Evolutionary conservation across 2,329 filamentous ascomycete genomes (phyloP).

Genomic region (Emergomyces pasteurianus): DNA sequence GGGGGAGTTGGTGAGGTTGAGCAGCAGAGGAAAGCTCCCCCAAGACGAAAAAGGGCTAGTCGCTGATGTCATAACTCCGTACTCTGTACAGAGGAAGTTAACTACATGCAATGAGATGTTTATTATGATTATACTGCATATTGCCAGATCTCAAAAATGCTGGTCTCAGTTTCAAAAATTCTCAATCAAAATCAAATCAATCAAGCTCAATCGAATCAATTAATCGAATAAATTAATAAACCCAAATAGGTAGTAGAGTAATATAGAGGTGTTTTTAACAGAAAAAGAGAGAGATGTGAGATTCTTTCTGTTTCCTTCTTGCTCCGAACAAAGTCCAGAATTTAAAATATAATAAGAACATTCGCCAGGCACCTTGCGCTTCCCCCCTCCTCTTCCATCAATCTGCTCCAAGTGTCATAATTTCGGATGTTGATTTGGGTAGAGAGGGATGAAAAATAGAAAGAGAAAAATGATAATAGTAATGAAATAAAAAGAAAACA

Average conservation of each 20-base stretch:
- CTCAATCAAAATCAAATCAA: neutral
- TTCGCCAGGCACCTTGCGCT: slow-evolving; percentile 24
- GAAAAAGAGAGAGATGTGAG: neutral
- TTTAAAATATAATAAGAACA: neutral
- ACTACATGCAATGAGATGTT: no score
- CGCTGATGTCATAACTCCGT: neutral
- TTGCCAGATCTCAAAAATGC: no score
- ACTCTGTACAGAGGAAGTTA: no score
- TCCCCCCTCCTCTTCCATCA: slow-evolving; percentile 10
- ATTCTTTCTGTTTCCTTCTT: neutral
- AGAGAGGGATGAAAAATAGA: slow-evolving; percentile 1
- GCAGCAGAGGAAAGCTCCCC: neutral
- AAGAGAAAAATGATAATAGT: neutral
- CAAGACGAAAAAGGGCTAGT: neutral
- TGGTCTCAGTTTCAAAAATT: neutral
- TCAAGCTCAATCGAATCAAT: neutral
- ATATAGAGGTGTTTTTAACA: neutral
- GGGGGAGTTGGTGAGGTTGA: neutral
- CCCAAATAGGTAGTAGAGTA: neutral
- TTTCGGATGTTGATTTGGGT: slow-evolving; percentile 3
- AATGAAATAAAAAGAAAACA: neutral
- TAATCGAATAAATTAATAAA: neutral
- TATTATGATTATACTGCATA: no score
- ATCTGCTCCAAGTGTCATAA: slow-evolving; percentile 4
- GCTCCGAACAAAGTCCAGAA: slow-evolving; percentile 5